Evolutionary conservation across 2,329 filamentous ascomycete genomes (phyloP), one percentile per base, ranked within the genome.

Genomic region (Arachnopeziza araneosa): DNA sequence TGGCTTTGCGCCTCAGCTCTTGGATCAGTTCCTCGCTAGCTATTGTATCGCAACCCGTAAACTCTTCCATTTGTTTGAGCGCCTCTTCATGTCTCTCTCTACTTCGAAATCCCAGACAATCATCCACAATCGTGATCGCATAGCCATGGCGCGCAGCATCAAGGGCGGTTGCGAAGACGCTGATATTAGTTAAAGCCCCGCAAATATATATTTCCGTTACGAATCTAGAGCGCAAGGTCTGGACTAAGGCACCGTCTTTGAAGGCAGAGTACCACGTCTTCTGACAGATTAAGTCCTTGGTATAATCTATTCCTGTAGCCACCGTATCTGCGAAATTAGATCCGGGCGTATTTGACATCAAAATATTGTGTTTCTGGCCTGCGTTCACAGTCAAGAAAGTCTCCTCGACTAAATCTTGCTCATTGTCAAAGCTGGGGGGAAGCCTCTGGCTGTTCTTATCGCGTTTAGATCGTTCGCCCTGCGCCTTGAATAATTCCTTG

Each of bases 261-360:
- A 98, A 93, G 17, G 93, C 93, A 3, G 95, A 98, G 74, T 98
- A 98, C 67, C 91, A 84, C 5, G 85, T 85, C 74, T 96, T 98
- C 19, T 66, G 77, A 58, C 86, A 72, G 52, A 78, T 71, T 51
- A 80, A 69, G 63, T 88, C 85, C 50, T 72, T 64, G 7, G 57
- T 54, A 10, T n/a, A 72, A 71, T 71, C 84, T 66, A 79, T 72
- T 48, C 70, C 74, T 6, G 73, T 71, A 59, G 76, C 72, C n/a
- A 83, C 72, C 0, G 69, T 67, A 1, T 75, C 68, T 0, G 78
- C 74, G 44, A 84, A 74, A 57, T 79, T 77, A 22, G 75, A 74
- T 8, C 82, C 83, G 5, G 68, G 60, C 1, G 80, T 77, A 49
- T 74, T 76, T 22, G 74, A 71, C 52, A 75, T 74, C 19, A 83